Percentiles rank a stretch among this genome's conserved stretches.
phyloP scores from a whole-genome alignment of 805 yeast species.

The Priceomyces melissophilus region DNA sequence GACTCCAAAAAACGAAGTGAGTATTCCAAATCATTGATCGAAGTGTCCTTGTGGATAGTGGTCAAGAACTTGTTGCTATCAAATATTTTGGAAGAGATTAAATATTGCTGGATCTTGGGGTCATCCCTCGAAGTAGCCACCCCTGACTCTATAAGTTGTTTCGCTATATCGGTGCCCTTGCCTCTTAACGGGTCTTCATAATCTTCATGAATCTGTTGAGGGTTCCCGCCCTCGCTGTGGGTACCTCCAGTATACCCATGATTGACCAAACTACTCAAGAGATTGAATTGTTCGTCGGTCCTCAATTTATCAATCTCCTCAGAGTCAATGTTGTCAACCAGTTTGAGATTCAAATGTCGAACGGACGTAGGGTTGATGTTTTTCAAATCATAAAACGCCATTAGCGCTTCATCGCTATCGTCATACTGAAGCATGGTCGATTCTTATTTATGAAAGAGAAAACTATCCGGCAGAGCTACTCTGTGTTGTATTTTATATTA shows the following conservation, averaged over 20 bases:
- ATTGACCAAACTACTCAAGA: slow-evolving; percentile 24
- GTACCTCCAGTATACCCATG: slow-evolving; percentile 7
- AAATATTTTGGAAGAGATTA: slow-evolving; percentile 36
- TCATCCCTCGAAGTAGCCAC: slow-evolving; percentile 26
- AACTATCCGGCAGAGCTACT: too few relatives aligned
- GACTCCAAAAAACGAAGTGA: slow-evolving; percentile 30
- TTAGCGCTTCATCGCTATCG: slow-evolving; percentile 24
- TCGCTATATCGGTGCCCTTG: slow-evolving; percentile 25
- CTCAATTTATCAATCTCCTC: slow-evolving; percentile 18
- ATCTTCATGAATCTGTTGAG: slow-evolving; percentile 12
- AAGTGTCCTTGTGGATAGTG: slow-evolving; percentile 33
- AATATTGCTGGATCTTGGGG: slow-evolving; percentile 26
- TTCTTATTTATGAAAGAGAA: too few relatives aligned
- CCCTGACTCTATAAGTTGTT: slow-evolving; percentile 20
- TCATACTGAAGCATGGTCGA: slow-evolving; percentile 35
- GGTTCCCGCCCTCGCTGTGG: slow-evolving; percentile 1
- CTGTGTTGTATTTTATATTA: too few relatives aligned
- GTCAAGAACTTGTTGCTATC: slow-evolving; percentile 34
- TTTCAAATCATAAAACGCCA: slow-evolving; percentile 26
- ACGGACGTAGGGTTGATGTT: slow-evolving; percentile 20
- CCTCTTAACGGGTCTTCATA: slow-evolving; percentile 34
- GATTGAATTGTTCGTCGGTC: slow-evolving; percentile 28
- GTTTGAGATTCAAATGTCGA: slow-evolving; percentile 14
- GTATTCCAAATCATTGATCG: slow-evolving; percentile 30
- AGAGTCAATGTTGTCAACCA: slow-evolving; percentile 13